These are phyloP conservation scores for Forsythia suspensa DNA, from an alignment of 257 asterid genomes.

Conservation along the genomic window DNA sequence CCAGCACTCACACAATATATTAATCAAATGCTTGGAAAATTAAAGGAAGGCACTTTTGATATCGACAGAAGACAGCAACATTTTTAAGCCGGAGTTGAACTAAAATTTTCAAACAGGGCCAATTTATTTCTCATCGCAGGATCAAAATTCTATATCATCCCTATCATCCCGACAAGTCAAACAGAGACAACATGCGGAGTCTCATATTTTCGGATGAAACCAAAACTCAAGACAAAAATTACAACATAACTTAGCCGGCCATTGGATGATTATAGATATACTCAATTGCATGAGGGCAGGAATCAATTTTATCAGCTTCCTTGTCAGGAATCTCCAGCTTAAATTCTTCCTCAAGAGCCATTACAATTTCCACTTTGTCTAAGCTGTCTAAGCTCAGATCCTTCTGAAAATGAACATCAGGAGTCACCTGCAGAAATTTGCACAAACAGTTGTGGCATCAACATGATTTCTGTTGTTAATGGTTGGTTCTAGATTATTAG, in stretches of 20 bases:
- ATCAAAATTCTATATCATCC: neutral
- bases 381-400: conserved; percentile 18
- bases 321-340: conserved; percentile 20
- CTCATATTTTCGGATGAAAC: neutral
- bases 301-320: conserved; percentile 19
- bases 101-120: neutral
- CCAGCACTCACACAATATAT: too few species aligned
- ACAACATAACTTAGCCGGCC: neutral
- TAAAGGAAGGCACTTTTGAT: too few species aligned
- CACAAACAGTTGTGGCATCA: too few species aligned
- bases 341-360: conserved; percentile 19
- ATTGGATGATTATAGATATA: conserved; percentile 13
- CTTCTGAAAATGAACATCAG: conserved; percentile 13
- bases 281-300: conserved; percentile 11
- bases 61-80: neutral
- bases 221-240: neutral
- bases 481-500: neutral
- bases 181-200: neutral
- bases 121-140: neutral
- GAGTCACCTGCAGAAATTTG: conserved; percentile 4
- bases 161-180: neutral
- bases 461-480: neutral
- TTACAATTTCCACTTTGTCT: conserved; percentile 17
- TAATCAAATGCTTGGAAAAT: too few species aligned
- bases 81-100: neutral